Base-by-base conservation (phyloP, 441 rosid species). In the Kokia cookei region DNA sequence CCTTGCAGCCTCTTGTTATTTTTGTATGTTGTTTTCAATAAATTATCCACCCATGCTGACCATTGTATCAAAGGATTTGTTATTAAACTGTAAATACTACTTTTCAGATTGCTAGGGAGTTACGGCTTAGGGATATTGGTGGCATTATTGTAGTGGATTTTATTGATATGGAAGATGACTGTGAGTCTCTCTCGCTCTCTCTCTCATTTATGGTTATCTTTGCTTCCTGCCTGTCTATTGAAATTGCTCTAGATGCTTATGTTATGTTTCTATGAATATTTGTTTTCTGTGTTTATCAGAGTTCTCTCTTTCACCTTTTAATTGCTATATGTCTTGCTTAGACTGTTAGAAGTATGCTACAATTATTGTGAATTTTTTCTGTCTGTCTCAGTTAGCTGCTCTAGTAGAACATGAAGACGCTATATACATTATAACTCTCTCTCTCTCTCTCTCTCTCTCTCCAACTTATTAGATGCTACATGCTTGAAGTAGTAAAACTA, bases 71-170 rank as follows among this genome's bases (percentile, higher is more conserved):
- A 72, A 55, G 62, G 55, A 71, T 74, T 65, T 48, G n/a, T 42
- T 43, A 42, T 45, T 65, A 62, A 70, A 77, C 75, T 48, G 66
- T 57, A 26, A 65, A 65, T 70, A 42, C 26, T 70, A 17, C 61
- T 42, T 86, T 85, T 82, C 92, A 95, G 99, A 95, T 95, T 80
- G 98, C 98, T 53, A 89, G 98, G 82, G 99, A 95, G 86, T 79
- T 95, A 78, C 90, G 99, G 72, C 91, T 95, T 74, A 87, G 99
- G 84, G 97, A 93, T 73, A 86, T 95, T 61, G 99, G 99, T 12
- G 99, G 99, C 79, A 95, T 93, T 80, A 95, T 95, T 76, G 96
- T 95, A 67, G 99, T 95, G 42, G 99, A 95, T 90, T 95, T 95
- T 83, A 95, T 95, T 64, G 99, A 91, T 84, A 93, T 93, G 98